phyloP scores from a whole-genome alignment of 2,329 filamentous ascomycete species.

The Penicillium sclerotigenum region DNA sequence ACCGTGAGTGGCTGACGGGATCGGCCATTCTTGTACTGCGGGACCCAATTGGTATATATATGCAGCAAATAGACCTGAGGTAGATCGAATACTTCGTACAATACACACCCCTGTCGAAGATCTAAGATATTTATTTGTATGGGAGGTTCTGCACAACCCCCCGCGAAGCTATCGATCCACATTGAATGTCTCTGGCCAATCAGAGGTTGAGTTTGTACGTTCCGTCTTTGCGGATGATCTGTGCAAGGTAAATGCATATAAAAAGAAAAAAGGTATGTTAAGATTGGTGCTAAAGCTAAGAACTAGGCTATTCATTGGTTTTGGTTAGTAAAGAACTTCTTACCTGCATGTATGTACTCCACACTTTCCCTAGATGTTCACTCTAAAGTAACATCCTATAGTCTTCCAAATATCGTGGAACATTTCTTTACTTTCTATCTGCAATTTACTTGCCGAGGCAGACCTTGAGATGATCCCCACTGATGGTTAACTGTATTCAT shows the following conservation, averaged over 20 bases:
- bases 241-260: not conserved
- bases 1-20: slow-evolving; percentile 4
- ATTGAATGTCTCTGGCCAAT: not conserved
- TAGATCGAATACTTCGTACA: not conserved
- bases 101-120: not conserved
- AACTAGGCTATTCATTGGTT: not conserved
- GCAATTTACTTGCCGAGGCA: too few relatives aligned
- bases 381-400: too few relatives aligned
- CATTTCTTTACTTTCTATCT: too few relatives aligned
- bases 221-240: not conserved
- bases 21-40: not conserved
- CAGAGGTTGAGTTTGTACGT: not conserved
- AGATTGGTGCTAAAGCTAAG: not conserved
- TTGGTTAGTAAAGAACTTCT: too few relatives aligned
- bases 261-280: not conserved
- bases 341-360: too few relatives aligned
- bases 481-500: too few relatives aligned
- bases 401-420: too few relatives aligned
- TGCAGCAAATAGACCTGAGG: not conserved
- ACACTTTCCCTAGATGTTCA: too few relatives aligned
- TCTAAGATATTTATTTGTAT: not conserved
- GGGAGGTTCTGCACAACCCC: not conserved
- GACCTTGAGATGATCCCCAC: too few relatives aligned
- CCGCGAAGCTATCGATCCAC: not conserved
- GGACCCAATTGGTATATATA: not conserved